phyloP scores from a whole-genome alignment of 768 basidiomycete species.

The Hygrophorus pudorinus region DNA sequence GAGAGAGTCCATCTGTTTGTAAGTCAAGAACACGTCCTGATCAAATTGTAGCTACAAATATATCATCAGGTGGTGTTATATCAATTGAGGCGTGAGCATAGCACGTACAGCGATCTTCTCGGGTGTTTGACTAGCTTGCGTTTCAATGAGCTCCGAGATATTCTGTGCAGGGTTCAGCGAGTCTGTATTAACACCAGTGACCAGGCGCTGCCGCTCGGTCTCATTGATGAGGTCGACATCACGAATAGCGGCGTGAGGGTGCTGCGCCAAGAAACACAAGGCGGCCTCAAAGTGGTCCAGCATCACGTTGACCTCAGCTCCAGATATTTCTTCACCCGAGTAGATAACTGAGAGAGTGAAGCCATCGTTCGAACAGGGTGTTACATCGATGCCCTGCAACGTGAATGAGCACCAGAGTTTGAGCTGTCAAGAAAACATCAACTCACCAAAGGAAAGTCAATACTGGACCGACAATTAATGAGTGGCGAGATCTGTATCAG shows the following conservation, averaged over 20 bases:
- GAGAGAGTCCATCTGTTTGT: not conserved
- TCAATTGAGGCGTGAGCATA: not conserved
- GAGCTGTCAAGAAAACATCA: not conserved
- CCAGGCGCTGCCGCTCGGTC: not conserved
- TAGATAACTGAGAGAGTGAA: not conserved
- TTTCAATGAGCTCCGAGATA: slow-evolving; percentile 1
- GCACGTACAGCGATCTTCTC: not conserved
- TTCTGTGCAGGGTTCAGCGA: not conserved
- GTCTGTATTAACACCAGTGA: not conserved
- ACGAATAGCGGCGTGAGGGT: not conserved
- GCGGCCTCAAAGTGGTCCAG: not conserved
- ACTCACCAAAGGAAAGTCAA: slow-evolving; percentile 1
- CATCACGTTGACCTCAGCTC: slow-evolving; percentile 1
- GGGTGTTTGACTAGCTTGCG: not conserved
- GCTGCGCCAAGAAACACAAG: not conserved
- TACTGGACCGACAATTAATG: not conserved
- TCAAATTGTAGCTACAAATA: too few species aligned
- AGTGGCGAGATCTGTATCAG: too few species aligned
- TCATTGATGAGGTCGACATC: not conserved
- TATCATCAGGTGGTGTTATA: too few species aligned
- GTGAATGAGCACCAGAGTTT: not conserved
- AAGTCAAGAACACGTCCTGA: slow-evolving; percentile 1
- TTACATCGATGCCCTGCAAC: not conserved
- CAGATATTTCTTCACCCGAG: not conserved
- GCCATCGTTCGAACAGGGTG: not conserved